phyloP scores from a whole-genome alignment of 2,329 filamentous ascomycete species.

The Calonectria montana region DNA sequence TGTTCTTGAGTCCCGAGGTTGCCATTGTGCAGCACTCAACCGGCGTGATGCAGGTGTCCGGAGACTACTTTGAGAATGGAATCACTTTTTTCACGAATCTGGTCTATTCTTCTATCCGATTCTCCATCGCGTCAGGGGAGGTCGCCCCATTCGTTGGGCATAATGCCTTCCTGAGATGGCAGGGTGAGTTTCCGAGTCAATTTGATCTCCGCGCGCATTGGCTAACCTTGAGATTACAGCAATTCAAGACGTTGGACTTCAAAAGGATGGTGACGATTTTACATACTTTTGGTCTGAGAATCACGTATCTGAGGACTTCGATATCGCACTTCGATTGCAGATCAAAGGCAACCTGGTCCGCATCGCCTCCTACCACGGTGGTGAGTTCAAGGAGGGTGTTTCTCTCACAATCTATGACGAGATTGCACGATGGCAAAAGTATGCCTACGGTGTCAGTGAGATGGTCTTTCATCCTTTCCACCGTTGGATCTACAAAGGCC shows the following conservation, averaged over 20 bases:
- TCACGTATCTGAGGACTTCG: constrained; percentile 20
- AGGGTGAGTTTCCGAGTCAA: neutral
- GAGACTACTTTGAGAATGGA: constrained; percentile 19
- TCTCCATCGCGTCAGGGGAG: constrained; percentile 12
- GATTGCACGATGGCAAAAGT: constrained; percentile 21
- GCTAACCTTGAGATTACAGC: neutral
- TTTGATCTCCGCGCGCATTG: neutral
- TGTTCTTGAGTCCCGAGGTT: constrained; percentile 18
- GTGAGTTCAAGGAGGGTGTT: constrained; percentile 17
- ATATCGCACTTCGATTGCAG: constrained; percentile 14
- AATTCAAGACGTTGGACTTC: constrained; percentile 5
- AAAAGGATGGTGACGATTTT: neutral
- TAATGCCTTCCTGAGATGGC: constrained; percentile 16
- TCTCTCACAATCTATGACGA: constrained; percentile 17
- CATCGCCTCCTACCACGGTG: constrained; percentile 9
- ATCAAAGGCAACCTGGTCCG: constrained; percentile 21
- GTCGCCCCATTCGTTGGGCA: constrained; percentile 16
- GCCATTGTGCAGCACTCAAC: constrained; percentile 18
- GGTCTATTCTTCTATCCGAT: constrained; percentile 14
- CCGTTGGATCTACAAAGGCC: constrained; percentile 16
- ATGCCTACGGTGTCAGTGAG: constrained; percentile 16
- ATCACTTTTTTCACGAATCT: constrained; percentile 17
- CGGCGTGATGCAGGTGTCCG: constrained; percentile 14
- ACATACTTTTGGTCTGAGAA: constrained; percentile 10
- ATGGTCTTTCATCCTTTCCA: constrained; percentile 20